Percentiles rank a stretch among this genome's conserved stretches.
phyloP scores from a whole-genome alignment of 164 flowering plant genomes.

The Buxus sempervirens region DNA sequence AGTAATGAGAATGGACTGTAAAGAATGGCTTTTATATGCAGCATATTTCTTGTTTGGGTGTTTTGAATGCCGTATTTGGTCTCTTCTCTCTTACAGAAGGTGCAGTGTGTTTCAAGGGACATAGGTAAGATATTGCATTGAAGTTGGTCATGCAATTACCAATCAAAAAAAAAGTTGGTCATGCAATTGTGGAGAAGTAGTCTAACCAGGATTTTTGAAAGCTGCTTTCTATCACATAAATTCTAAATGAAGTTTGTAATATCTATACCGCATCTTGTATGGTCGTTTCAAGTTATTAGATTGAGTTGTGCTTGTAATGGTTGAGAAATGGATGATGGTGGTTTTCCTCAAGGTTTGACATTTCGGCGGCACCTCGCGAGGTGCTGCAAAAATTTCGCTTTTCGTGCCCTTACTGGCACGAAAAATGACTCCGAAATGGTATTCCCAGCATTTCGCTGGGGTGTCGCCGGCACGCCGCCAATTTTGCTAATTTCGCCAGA shows the following conservation, averaged over 20 bases:
- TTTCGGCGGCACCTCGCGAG: no score
- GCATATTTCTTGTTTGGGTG: background rate
- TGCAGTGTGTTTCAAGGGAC: background rate
- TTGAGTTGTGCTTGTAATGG: background rate
- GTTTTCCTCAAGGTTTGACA: no score
- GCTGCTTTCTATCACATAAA: background rate
- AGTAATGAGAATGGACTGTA: background rate
- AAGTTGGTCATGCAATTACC: no score
- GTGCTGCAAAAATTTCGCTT: no score
- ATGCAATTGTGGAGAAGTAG: background rate
- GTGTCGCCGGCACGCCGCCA: no score
- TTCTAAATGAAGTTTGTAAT: background rate
- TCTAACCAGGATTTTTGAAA: background rate
- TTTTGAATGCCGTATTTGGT: background rate
- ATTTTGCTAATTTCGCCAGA: no score
- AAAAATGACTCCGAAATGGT: no score
- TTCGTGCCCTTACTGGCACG: no score
- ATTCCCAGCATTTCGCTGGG: no score
- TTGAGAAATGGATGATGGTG: background rate
- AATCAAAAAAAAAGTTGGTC: no score
- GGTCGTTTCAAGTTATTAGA: background rate
- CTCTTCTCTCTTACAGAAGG: background rate
- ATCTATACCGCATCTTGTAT: background rate
- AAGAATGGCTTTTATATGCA: background rate
- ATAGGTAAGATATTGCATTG: background rate